phyloP scores from a whole-genome alignment of 805 yeast genomes.

The Komagataella phaffii region DNA sequence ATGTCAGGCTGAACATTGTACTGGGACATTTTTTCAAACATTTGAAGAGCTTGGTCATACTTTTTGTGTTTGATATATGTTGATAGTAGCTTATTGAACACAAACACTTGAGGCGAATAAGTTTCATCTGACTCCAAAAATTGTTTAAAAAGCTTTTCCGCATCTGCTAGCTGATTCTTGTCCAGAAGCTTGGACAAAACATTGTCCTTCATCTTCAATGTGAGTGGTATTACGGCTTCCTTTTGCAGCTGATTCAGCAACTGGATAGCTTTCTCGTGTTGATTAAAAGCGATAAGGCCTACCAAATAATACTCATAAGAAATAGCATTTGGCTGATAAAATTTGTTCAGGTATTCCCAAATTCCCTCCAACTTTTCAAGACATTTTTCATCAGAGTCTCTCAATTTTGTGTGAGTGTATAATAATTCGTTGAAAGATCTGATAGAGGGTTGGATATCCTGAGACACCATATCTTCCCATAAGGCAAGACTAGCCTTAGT shows the following conservation, averaged over 20 bases:
- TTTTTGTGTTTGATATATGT: conserved; percentile 25
- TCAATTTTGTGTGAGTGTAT: conserved; percentile 14
- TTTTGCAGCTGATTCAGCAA: conserved; percentile 18
- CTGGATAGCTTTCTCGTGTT: conserved; percentile 27
- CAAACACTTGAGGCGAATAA: conserved; percentile 28
- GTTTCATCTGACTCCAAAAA: conserved; percentile 18
- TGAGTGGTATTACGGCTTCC: conserved; percentile 18
- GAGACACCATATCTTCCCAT: conserved; percentile 34
- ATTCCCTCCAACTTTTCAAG: conserved; percentile 25
- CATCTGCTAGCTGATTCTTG: conserved; percentile 25
- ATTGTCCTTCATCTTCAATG: conserved; percentile 27
- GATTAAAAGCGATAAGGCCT: conserved; percentile 25
- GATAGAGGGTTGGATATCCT: conserved; percentile 27
- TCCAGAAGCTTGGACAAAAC: conserved; percentile 29
- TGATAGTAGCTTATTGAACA: conserved; percentile 39
- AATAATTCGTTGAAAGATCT: conserved; percentile 48
- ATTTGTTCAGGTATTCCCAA: conserved; percentile 20
- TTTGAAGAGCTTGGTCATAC: conserved; percentile 30
- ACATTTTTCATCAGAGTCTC: conserved; percentile 11
- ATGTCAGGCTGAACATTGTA: conserved; percentile 37
- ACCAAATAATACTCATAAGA: conserved; percentile 33
- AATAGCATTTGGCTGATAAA: conserved; percentile 28
- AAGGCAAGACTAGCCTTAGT: conserved; percentile 25
- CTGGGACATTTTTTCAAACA: conserved; percentile 29
- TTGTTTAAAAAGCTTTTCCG: conserved; percentile 15